Evolutionary conservation across 164 flowering plant genomes (phyloP).

Genomic region (Chloranthus sessilifolius): DNA sequence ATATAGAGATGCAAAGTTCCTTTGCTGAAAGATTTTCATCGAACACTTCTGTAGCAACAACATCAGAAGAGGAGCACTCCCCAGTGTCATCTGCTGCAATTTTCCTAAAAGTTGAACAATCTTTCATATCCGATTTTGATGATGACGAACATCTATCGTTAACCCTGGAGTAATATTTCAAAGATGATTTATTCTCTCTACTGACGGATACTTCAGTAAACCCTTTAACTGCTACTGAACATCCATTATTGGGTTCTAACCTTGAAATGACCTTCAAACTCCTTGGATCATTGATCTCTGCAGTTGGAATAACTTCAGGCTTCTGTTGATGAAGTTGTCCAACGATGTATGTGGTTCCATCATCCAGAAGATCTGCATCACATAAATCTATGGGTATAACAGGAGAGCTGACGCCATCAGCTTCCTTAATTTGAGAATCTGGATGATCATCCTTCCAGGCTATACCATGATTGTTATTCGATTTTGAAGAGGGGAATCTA

Average conservation of each 20-base stretch:
- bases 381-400: slow-evolving; percentile 14
- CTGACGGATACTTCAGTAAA: slow-evolving; percentile 18
- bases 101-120: slow-evolving; percentile 33
- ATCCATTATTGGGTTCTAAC: slow-evolving; percentile 17
- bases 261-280: slow-evolving; percentile 8
- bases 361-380: slow-evolving; percentile 6
- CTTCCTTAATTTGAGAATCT: slow-evolving; percentile 17
- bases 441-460: too few relatives aligned
- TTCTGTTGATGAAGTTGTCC: slow-evolving; percentile 4
- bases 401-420: slow-evolving; percentile 15
- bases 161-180: slow-evolving; percentile 25
- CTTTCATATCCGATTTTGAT: slow-evolving; percentile 52
- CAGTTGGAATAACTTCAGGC: slow-evolving; percentile 5
- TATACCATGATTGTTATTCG: too few relatives aligned
- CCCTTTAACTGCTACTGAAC: slow-evolving; percentile 17
- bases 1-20: slow-evolving; percentile 44
- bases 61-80: slow-evolving; percentile 76
- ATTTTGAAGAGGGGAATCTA: slow-evolving; percentile 63
- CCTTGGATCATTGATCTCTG: neutral
- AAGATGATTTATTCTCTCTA: slow-evolving; percentile 13
- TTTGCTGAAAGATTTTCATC: slow-evolving; percentile 35
- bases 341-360: neutral
- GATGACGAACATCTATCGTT: slow-evolving; percentile 67
- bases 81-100: slow-evolving; percentile 43
- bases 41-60: slow-evolving; percentile 17